Evolutionary conservation across 2,329 filamentous ascomycete species (phyloP).

Genomic region (Aaosphaeria arxii): DNA sequence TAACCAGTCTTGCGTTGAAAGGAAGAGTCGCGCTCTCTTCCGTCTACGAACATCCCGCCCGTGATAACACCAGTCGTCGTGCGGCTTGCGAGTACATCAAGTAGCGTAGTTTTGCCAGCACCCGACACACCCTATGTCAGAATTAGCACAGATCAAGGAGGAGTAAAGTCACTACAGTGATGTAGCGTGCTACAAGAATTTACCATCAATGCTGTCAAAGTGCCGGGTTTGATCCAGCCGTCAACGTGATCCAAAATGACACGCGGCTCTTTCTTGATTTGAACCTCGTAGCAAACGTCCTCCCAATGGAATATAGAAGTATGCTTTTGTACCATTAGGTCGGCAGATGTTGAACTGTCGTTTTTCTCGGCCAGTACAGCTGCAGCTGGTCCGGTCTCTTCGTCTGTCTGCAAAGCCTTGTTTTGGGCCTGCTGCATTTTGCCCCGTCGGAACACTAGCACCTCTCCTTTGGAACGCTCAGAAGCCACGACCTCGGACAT

Average conservation of each 20-base stretch:
- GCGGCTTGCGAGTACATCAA: conserved; percentile 77
- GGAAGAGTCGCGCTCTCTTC: conserved; percentile 64
- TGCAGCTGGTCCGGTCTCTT: conserved; percentile 13
- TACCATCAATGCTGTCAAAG: conserved; percentile 73
- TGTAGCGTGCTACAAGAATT: background rate
- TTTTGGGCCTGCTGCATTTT: conserved; percentile 7
- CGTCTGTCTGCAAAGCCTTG: background rate
- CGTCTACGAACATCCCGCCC: conserved; percentile 74
- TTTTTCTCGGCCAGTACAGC: conserved; percentile 30
- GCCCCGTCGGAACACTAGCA: conserved; percentile 40
- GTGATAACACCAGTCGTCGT: conserved; percentile 79
- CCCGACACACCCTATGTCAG: conserved; percentile 46
- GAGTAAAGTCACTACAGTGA: background rate
- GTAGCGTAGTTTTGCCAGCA: conserved; percentile 82
- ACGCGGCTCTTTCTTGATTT: conserved; percentile 71
- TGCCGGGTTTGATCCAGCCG: conserved; percentile 85
- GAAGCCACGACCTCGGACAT: conserved; percentile 39
- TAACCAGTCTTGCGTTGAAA: conserved; percentile 75
- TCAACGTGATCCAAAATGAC: conserved; percentile 76
- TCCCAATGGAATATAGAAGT: conserved; percentile 78
- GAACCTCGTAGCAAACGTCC: conserved; percentile 68
- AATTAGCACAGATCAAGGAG: background rate
- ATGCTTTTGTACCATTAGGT: conserved; percentile 48
- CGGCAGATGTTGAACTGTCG: conserved; percentile 19
- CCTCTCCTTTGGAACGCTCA: conserved; percentile 44